A percentile compares a stretch with the other conserved stretches of the same genome.
phyloP scores from a whole-genome alignment of 2,329 filamentous ascomycete genomes.

The Hymenoscyphus salicellus region DNA sequence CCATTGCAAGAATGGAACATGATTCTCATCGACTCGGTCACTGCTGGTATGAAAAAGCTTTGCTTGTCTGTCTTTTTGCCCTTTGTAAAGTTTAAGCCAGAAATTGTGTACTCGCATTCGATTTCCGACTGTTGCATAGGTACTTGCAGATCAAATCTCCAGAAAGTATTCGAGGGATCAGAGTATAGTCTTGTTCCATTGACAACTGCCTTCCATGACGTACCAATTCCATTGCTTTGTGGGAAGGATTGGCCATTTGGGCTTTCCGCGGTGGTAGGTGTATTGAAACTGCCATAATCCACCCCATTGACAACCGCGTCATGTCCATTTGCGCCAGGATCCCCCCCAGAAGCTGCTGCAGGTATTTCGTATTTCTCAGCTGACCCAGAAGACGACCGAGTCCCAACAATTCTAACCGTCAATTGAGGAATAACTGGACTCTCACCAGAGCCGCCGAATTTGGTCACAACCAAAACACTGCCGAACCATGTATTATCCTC shows the following conservation, averaged over 20 bases:
- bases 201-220: conserved; percentile 41
- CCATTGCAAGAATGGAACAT: conserved; percentile 99
- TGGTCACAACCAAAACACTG: conserved; percentile 79
- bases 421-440: conserved; percentile 56
- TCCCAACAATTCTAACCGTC: conserved; percentile 43
- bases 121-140: conserved; percentile 69
- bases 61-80: conserved; percentile 57
- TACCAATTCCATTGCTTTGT: neutral
- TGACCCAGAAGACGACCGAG: conserved; percentile 7
- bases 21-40: conserved; percentile 86
- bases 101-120: conserved; percentile 75
- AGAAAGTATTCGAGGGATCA: conserved; percentile 74
- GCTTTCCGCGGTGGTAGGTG: neutral
- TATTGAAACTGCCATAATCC: conserved; percentile 24
- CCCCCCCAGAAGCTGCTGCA: conserved; percentile 2
- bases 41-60: conserved; percentile 81
- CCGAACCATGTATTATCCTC: conserved; percentile 71
- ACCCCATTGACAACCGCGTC: conserved; percentile 34
- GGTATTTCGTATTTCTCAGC: conserved; percentile 1
- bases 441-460: conserved; percentile 62
- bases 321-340: conserved; percentile 20
- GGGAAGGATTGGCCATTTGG: conserved; percentile 3
- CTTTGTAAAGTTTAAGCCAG: conserved; percentile 60
- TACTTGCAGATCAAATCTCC: conserved; percentile 81
- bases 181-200: conserved; percentile 61